Percentiles rank a stretch among this genome's conserved stretches.
phyloP scores from a whole-genome alignment of 345 rosid genomes.

The Cardamine occulta region DNA sequence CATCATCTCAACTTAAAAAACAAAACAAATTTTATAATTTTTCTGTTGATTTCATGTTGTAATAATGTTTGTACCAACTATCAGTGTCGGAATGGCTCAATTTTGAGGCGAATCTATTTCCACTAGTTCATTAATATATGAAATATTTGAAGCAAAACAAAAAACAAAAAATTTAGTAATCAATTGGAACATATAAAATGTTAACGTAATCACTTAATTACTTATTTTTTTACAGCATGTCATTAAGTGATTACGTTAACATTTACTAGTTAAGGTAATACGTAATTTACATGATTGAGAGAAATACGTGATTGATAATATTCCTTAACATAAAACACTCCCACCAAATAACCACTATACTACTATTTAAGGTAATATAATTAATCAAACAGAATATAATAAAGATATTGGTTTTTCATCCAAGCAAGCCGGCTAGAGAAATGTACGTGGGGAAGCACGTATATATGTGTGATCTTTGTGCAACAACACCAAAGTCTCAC shows the following conservation, averaged over 20 bases:
- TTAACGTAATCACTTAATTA: too few relatives aligned
- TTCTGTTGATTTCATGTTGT: too few relatives aligned
- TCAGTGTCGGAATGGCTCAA: background rate
- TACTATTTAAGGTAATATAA: background rate
- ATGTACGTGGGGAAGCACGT: constrained; percentile 42
- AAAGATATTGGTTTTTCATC: background rate
- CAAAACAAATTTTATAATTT: background rate
- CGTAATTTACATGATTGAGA: too few relatives aligned
- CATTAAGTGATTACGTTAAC: too few relatives aligned
- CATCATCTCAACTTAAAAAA: background rate
- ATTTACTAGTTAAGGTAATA: too few relatives aligned
- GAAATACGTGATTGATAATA: too few relatives aligned
- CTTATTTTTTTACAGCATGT: too few relatives aligned
- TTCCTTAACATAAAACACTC: background rate
- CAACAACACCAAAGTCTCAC: constrained; percentile 37
- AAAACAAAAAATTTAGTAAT: background rate
- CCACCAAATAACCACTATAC: constrained; percentile 9
- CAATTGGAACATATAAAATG: constrained; percentile 8
- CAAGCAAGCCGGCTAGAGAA: constrained; percentile 30
- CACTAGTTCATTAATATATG: background rate
- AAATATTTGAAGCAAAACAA: background rate
- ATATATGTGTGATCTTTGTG: constrained; percentile 34
- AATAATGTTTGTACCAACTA: too few relatives aligned
- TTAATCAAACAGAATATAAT: background rate
- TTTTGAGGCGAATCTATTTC: background rate